A percentile compares a stretch with the other conserved stretches of the same genome.
These are phyloP conservation scores for Orbilia javanica DNA, from an alignment of 2,329 filamentous ascomycete genomes.

Conservation along the genomic window DNA sequence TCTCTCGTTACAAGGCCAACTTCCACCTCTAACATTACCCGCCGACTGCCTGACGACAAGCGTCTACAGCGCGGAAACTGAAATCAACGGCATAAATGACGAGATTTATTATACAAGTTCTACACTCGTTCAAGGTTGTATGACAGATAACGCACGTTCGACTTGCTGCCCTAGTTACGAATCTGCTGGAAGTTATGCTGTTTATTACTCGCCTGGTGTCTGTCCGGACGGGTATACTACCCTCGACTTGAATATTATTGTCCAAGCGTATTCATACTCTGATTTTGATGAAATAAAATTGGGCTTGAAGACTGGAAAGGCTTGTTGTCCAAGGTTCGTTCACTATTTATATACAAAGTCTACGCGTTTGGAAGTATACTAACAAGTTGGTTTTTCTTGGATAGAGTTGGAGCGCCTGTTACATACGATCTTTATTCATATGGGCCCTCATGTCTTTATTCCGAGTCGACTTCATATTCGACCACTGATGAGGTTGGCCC, in stretches of 20 bases:
- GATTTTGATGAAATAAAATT: constrained; percentile 17
- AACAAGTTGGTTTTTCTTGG: neutral
- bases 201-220: constrained; percentile 28
- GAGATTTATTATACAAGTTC: constrained; percentile 30
- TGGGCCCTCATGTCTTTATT: constrained; percentile 22
- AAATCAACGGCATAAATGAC: constrained; percentile 22
- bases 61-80: constrained; percentile 11
- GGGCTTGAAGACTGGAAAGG: constrained; percentile 22
- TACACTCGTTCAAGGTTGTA: constrained; percentile 23
- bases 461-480: constrained; percentile 10
- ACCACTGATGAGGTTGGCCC: constrained; percentile 6
- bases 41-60: constrained; percentile 25
- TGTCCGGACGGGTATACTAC: constrained; percentile 26
- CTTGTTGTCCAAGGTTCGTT: constrained; percentile 21
- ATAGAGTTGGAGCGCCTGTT: constrained; percentile 13
- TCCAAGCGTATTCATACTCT: constrained; percentile 19
- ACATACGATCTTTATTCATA: constrained; percentile 25
- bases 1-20: constrained; percentile 28
- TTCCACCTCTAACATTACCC: constrained; percentile 16
- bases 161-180: constrained; percentile 26
- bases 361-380: neutral
- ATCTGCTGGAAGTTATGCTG: constrained; percentile 19
- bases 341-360: neutral
- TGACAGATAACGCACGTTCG: constrained; percentile 20
- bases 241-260: constrained; percentile 20